These are phyloP conservation scores for Penicillium sp. DNA, from an alignment of 2,329 filamentous ascomycete genomes.

Conservation along the genomic window DNA sequence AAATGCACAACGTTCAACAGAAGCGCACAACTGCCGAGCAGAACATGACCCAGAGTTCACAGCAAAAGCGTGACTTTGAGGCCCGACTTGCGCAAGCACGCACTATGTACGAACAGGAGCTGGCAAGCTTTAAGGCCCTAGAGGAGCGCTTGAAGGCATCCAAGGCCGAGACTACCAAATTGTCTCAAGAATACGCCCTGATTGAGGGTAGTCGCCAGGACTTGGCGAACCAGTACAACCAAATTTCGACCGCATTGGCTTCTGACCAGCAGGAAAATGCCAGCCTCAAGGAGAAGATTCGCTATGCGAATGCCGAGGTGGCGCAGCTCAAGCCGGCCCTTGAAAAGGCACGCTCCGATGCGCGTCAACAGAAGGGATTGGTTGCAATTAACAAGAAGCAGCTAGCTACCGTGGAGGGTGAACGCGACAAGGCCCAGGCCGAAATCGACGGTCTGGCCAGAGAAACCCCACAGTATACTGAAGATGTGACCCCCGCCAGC, in stretches of 20 bases:
- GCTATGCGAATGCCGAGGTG: slow-evolving; percentile 78
- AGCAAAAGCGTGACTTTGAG: slow-evolving; percentile 93
- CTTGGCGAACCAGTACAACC: slow-evolving; percentile 77
- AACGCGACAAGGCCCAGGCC: slow-evolving; percentile 81
- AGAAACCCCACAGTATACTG: slow-evolving; percentile 59
- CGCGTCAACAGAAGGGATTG: slow-evolving; percentile 91
- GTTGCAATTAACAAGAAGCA: slow-evolving; percentile 99
- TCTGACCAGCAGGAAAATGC: slow-evolving; percentile 87
- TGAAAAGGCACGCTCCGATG: slow-evolving; percentile 89
- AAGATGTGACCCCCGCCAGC: slow-evolving; percentile 41
- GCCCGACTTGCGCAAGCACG: slow-evolving; percentile 82
- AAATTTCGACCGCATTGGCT: slow-evolving; percentile 72
- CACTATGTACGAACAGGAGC: slow-evolving; percentile 88
- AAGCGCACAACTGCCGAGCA: slow-evolving; percentile 79
- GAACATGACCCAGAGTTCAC: slow-evolving; percentile 75
- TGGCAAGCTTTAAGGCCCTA: slow-evolving; percentile 77
- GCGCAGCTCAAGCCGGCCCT: slow-evolving; percentile 82
- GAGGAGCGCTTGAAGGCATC: slow-evolving; percentile 79
- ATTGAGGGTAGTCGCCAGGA: slow-evolving; percentile 81
- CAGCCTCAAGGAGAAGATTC: slow-evolving; percentile 82
- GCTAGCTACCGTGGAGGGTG: slow-evolving; percentile 81
- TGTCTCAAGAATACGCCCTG: slow-evolving; percentile 80
- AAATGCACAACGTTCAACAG: slow-evolving; percentile 89
- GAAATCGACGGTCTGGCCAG: slow-evolving; percentile 71
- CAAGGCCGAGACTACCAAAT: slow-evolving; percentile 76